These are phyloP conservation scores for Gigaspora rosea DNA, from an alignment of 192 early-diverging fungal genomes.

Conservation along the genomic window DNA sequence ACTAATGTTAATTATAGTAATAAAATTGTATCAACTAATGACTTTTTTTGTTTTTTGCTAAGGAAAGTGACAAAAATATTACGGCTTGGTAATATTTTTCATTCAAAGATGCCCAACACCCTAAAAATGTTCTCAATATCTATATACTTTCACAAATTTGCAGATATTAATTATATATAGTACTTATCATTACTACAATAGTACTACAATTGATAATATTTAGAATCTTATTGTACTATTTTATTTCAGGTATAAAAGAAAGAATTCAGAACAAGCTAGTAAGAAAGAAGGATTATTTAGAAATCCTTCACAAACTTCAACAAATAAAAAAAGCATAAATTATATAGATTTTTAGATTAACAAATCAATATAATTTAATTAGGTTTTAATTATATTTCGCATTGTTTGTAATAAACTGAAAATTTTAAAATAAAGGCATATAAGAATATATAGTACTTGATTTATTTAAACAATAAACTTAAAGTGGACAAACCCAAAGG, in stretches of 20 bases:
- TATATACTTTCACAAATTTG: conserved; percentile 17
- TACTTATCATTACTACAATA: conserved; percentile 11
- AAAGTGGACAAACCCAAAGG: no score
- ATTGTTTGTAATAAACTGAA: no score
- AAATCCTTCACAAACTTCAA: conserved; percentile 16
- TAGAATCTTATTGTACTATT: conserved; percentile 19
- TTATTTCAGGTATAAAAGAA: conserved; percentile 27
- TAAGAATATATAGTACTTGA: no score
- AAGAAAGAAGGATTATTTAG: conserved; percentile 18
- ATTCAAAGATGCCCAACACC: conserved; percentile 27
- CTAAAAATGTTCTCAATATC: conserved; percentile 12
- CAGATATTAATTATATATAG: conserved; percentile 32
- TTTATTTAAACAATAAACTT: no score
- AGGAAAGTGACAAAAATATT: conserved; percentile 31
- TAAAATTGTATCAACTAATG: conserved; percentile 2
- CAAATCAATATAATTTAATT: no score
- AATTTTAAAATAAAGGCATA: no score
- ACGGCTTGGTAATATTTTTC: conserved; percentile 19
- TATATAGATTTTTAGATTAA: no score
- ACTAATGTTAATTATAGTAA: not conserved
- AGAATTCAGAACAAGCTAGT: conserved; percentile 10
- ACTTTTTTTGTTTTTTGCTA: conserved; percentile 18
- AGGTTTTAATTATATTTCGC: no score
- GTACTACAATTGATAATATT: conserved; percentile 10
- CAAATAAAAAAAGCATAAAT: not conserved